phyloP scores from a whole-genome alignment of 148 eudicot genomes.

The Silene latifolia region DNA sequence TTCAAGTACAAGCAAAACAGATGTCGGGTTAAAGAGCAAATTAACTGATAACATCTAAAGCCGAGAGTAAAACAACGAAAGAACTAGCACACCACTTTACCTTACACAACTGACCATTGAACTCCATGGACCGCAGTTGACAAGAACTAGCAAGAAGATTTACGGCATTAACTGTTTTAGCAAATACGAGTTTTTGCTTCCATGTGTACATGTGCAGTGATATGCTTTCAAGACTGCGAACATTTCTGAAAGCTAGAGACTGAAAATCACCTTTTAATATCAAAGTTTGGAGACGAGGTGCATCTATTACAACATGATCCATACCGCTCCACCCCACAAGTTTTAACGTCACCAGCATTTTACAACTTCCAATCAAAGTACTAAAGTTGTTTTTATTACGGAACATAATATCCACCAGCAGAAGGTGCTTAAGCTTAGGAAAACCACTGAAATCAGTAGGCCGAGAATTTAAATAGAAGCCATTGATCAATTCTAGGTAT shows the following conservation, averaged over 20 bases:
- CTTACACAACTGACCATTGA: background rate
- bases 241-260: conserved; percentile 7
- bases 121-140: background rate
- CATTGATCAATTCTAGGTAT: background rate
- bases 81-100: background rate
- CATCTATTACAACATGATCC: conserved; percentile 13
- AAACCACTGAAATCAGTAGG: background rate
- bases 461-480: background rate
- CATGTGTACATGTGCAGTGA: background rate
- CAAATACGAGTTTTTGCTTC: background rate
- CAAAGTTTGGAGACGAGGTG: conserved; percentile 2
- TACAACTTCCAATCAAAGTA: conserved; percentile 16
- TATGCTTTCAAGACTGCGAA: background rate
- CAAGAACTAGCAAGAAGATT: conserved; percentile 1
- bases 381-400: background rate
- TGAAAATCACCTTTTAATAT: background rate
- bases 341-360: conserved; percentile 12
- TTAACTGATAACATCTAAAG: no score
- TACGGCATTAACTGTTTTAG: background rate
- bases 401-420: background rate
- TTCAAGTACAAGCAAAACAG: background rate
- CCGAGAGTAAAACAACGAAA: no score
- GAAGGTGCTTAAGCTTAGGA: background rate
- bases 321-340: conserved; percentile 3
- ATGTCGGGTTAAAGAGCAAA: background rate